phyloP scores from a whole-genome alignment of 768 basidiomycete genomes.

The Lactarius trivialis region DNA sequence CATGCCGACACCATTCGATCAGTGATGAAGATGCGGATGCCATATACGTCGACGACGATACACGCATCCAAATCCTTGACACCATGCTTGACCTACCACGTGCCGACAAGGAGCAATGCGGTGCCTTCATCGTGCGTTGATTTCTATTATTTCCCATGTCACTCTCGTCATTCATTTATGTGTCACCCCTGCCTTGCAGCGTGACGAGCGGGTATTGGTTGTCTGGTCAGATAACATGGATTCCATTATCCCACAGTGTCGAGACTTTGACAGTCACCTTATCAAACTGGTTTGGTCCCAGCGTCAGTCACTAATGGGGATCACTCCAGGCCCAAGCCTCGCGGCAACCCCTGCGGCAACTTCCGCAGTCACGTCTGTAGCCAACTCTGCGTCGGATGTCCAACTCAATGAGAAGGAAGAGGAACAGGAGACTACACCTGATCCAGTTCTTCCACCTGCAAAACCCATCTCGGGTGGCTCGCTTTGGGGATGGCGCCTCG shows the following conservation, averaged over 20 bases:
- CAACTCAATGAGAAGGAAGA: slow-evolving; percentile 46
- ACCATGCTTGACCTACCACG: slow-evolving; percentile 58
- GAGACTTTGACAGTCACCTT: slow-evolving; percentile 69
- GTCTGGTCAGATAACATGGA: slow-evolving; percentile 85
- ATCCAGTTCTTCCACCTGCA: background rate
- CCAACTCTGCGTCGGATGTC: slow-evolving; percentile 46
- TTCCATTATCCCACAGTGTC: slow-evolving; percentile 63
- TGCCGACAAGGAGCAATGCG: slow-evolving; percentile 88
- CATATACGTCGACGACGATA: slow-evolving; percentile 70
- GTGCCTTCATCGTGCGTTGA: slow-evolving; percentile 68
- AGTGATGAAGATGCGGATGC: slow-evolving; percentile 54
- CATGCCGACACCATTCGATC: background rate
- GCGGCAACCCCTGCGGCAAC: slow-evolving; percentile 34
- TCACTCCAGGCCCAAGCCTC: slow-evolving; percentile 25
- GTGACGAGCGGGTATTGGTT: slow-evolving; percentile 76
- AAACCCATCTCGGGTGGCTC: slow-evolving; percentile 22
- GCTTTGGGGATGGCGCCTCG: slow-evolving; percentile 26
- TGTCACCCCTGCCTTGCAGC: slow-evolving; percentile 35
- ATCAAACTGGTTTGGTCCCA: slow-evolving; percentile 73
- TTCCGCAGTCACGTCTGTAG: slow-evolving; percentile 44
- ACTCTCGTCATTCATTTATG: background rate
- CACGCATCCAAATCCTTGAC: slow-evolving; percentile 81
- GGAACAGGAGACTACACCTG: slow-evolving; percentile 14
- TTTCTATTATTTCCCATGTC: background rate
- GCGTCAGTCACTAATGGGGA: slow-evolving; percentile 25